Evolutionary conservation across 2,329 filamentous ascomycete genomes (phyloP).

Genomic region (Microsporum canis): DNA sequence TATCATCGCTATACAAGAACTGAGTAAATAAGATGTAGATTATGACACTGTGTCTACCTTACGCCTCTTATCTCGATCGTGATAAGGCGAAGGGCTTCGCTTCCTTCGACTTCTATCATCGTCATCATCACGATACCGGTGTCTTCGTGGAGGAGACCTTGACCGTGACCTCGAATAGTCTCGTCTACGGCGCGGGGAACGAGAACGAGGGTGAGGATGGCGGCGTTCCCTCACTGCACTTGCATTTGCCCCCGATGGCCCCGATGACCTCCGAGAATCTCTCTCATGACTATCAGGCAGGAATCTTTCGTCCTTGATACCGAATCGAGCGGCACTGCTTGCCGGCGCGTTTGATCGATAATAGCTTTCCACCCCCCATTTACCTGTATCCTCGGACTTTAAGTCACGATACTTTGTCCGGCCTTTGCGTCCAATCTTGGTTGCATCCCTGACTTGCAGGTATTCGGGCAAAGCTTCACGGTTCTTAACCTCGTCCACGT

Average conservation of each 20-base stretch:
- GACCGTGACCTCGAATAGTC: constrained; percentile 32
- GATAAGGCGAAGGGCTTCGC: constrained; percentile 34
- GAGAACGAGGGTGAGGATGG: constrained; percentile 26
- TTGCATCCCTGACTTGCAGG: constrained; percentile 87
- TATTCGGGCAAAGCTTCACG: constrained; percentile 78
- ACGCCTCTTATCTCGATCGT: constrained; percentile 33
- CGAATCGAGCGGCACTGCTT: constrained; percentile 25
- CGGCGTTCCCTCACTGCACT: constrained; percentile 30
- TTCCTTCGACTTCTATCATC: constrained; percentile 26
- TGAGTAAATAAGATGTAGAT: not conserved
- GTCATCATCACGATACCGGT: constrained; percentile 35
- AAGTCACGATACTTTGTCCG: constrained; percentile 83
- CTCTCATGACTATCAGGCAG: constrained; percentile 34
- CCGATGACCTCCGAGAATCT: constrained; percentile 17
- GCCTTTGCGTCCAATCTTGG: constrained; percentile 84
- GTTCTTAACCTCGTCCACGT: constrained; percentile 72
- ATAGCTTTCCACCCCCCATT: constrained; percentile 54
- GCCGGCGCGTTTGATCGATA: constrained; percentile 11
- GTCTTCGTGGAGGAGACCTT: constrained; percentile 14
- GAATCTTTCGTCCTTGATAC: constrained; percentile 37
- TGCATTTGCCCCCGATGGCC: constrained; percentile 38
- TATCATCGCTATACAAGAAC: not conserved
- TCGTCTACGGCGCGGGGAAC: constrained; percentile 8
- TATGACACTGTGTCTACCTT: constrained; percentile 19
- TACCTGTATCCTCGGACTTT: constrained; percentile 77